These are phyloP conservation scores for Deinandra increscens DNA, from an alignment of 129 eudicot species.

Conservation along the genomic window DNA sequence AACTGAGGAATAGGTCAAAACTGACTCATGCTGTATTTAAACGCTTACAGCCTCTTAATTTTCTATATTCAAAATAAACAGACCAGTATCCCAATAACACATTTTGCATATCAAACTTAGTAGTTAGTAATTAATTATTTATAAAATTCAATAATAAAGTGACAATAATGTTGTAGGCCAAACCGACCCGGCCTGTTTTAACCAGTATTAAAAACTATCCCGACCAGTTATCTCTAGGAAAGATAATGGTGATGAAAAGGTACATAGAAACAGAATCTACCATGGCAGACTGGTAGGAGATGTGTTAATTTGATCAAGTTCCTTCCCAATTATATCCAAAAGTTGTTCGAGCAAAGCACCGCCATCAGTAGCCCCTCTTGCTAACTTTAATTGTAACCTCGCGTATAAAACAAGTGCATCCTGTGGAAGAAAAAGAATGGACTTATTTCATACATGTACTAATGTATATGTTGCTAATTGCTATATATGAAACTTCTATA, in stretches of 20 bases:
- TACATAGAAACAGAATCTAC: constrained; percentile 38
- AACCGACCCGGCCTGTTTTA: background rate
- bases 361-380: constrained; percentile 69
- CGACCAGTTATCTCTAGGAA: background rate
- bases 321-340: constrained; percentile 68
- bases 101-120: background rate
- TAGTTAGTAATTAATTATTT: background rate
- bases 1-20: constrained; percentile 2
- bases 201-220: background rate
- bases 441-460: constrained; percentile 12
- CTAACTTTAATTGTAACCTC: constrained; percentile 71
- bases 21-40: background rate
- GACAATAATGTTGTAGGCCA: background rate
- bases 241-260: constrained; percentile 11
- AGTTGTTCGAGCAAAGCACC: constrained; percentile 66
- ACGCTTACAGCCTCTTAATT: background rate
- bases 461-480: background rate
- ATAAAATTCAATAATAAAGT: background rate
- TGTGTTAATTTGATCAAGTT: constrained; percentile 69
- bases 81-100: background rate
- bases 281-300: constrained; percentile 42
- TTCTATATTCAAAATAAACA: background rate
- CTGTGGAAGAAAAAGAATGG: constrained; percentile 34
- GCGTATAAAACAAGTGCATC: constrained; percentile 74
- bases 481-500: background rate